Base-by-base conservation (phyloP, 257 asterid genomes). In the Solanum piurae region DNA sequence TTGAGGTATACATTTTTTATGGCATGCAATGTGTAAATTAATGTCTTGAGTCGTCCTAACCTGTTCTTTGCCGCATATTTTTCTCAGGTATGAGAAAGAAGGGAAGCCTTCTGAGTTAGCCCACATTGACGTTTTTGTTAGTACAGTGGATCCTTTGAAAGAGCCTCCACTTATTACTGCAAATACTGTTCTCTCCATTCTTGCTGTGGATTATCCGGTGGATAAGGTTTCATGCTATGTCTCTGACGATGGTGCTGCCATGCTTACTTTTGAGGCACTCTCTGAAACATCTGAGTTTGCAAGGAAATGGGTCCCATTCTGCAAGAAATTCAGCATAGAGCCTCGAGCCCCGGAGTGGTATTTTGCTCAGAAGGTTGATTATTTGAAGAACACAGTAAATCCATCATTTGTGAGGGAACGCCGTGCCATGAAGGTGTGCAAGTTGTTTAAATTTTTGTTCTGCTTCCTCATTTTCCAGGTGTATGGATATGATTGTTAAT, bases 321-420 rank as follows among this genome's bases (percentile, higher is more conserved):
- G 98, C 92, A 95, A 95, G 95, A 96, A 92, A 86, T 93, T 91
- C 84, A 90, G 82, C 60, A 93, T 95, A 16, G 99, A 96, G 92
- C 99, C 99, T 66, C 95, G 98, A 33, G 98, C 98, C 60, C 99
- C 99, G 1, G 99, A 96, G 86, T 94, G 95, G 94, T 96, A 96
- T 89, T 96, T 96, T 86, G 96, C 95, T 86, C 94, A 89, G 89
- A 96, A 94, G 89, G 93, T 95, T 25, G 98, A 96, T 90, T 96
- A 96, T 88, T 90, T 95, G 92, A 95, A 90, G 87, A 95, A 96
- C 91, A 96, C 95, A 86, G 93, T 94, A 7, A 93, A 96, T 76
- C 95, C 99, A 3, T 86, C 91, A 16, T 96, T 96, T 89, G 98
- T 95, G 88, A 93, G 95, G 93, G 98, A 96, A 91, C 98, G 99